These are phyloP conservation scores for Pseudocercospora musae DNA, from an alignment of 2,329 filamentous ascomycete species.

Conservation along the genomic window DNA sequence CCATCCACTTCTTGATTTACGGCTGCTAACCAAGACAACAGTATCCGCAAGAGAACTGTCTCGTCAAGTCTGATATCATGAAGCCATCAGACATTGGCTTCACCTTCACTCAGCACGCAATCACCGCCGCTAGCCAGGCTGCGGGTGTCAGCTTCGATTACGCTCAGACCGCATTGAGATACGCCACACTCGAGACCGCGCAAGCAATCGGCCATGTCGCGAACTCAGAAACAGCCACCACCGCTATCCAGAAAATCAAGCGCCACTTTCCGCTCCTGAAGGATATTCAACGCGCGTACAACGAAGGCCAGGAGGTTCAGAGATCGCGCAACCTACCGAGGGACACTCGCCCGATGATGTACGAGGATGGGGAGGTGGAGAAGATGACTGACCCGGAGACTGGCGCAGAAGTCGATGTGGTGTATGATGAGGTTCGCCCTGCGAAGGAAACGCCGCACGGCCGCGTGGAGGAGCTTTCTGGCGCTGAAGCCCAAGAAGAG, in stretches of 20 bases:
- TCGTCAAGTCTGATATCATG: neutral
- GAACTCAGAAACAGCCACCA: conserved; percentile 10
- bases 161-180: conserved; percentile 6
- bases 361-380: neutral
- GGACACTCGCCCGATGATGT: neutral
- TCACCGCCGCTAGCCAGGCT: conserved; percentile 8
- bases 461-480: neutral
- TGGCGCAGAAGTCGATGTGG: conserved; percentile 4
- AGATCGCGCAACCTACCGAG: neutral
- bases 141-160: conserved; percentile 12
- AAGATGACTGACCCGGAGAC: conserved; percentile 1
- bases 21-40: neutral
- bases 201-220: conserved; percentile 16
- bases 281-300: conserved; percentile 17
- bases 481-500: neutral
- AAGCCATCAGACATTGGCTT: neutral
- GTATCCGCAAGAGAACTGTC: conserved; percentile 5
- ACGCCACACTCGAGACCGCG: conserved; percentile 8
- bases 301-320: neutral
- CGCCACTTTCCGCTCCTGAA: conserved; percentile 14
- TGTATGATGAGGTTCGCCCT: neutral
- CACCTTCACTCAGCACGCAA: conserved; percentile 2
- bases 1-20: neutral
- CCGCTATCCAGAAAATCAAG: conserved; percentile 9
- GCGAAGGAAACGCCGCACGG: neutral